phyloP scores from a whole-genome alignment of 768 basidiomycete genomes.

The Amanita subjunquillea region DNA sequence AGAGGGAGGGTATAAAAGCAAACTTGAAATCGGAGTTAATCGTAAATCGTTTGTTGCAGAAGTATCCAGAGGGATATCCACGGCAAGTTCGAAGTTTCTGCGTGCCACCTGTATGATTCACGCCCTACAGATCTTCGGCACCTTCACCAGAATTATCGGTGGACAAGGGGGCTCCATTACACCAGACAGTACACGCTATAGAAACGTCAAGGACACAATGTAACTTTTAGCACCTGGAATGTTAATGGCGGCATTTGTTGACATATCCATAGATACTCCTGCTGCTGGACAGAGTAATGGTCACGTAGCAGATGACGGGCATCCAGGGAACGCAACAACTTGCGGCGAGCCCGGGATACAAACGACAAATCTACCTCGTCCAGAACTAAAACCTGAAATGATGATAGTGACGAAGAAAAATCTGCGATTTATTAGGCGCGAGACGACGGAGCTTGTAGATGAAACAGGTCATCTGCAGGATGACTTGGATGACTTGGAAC shows the following conservation, averaged over 20 bases:
- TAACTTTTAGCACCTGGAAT: neutral
- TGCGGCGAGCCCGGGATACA: neutral
- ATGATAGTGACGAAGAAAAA: neutral
- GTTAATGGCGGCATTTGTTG: neutral
- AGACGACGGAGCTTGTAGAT: conserved; percentile 2
- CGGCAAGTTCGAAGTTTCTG: neutral
- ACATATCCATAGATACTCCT: neutral
- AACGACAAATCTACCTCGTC: neutral
- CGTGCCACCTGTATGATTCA: neutral
- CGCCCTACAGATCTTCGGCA: neutral
- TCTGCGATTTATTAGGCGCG: conserved; percentile 3
- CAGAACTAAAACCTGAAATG: neutral
- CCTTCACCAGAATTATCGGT: neutral
- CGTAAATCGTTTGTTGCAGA: neutral
- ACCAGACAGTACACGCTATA: neutral
- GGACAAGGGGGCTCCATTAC: too few relatives aligned
- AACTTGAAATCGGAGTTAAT: neutral
- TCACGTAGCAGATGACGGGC: neutral
- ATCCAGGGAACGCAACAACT: neutral
- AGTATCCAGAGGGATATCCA: neutral
- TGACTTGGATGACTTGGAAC: conserved; percentile 11
- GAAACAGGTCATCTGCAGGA: conserved; percentile 3
- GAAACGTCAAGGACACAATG: neutral
- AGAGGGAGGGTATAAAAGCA: neutral
- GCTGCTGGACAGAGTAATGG: neutral